Base-by-base conservation (phyloP, 495 filamentous ascomycete genomes). In the Massariosphaeria phaeospora region DNA sequence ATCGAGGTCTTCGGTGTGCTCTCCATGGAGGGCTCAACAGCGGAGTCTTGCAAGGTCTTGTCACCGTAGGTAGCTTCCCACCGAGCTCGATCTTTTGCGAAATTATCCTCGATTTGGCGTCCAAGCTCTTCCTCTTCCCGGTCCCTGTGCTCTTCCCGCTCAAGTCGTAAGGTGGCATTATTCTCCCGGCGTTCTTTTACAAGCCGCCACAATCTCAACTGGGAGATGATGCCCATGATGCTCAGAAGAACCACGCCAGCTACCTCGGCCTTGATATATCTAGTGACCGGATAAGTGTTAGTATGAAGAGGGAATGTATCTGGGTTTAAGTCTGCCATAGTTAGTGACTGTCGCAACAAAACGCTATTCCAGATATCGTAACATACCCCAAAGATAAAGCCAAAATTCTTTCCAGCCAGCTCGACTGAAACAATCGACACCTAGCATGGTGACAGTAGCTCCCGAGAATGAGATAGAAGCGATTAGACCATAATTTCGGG, bases 371-470 rank as follows among this genome's bases (percentile, higher is more conserved):
- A 1, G 24, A 35, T 33, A 13, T n/a, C 1, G 13, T 17, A n/a
- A 61, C 79, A 71, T 69, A 85, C 83, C 75, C 91, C 91, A 97
- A 27, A 95, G 79, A 66, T 95, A 97, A 9, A 89, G 76, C 91
- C 91, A 97, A 54, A 96, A 96, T 65, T 96, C 91, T 65, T 93
- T 95, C 61, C 95, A 70, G 0, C 91, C 91, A 11, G 90, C 91
- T 43, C 83, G 75, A 61, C 84, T 91, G 63, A 89, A 94, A 67
- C 91, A 95, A 67, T 97, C 91, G 47, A 97, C 86, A 6, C 91
- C 91, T 6, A 97, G 68, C 6, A 93, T 75, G 0, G 84, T 71
- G 3, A 79, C 81, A 0, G 89, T 95, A 8, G 88, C 83, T 11
- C 91, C 91, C 24, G 84, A 75, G 64, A 96, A 93, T 0, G 89